Conservation (phyloP, 345 rosid species). For the Murraya paniculata region DNA sequence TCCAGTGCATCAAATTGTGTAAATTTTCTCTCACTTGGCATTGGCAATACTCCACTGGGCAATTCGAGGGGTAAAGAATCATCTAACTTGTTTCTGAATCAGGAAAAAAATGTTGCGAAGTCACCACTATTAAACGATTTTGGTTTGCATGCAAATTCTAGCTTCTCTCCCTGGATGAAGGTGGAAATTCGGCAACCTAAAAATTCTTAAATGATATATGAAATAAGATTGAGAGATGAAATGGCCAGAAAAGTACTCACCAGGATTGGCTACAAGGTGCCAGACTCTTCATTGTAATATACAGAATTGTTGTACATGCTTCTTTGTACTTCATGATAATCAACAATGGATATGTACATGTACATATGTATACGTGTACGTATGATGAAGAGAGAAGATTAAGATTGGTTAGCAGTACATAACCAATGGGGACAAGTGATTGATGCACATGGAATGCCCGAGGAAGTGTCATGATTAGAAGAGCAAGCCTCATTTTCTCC, state of each 20-base stretch:
- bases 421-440: constrained; percentile 46
- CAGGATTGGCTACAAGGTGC: constrained; percentile 41
- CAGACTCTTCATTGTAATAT: constrained; percentile 32
- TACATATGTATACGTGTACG: too few relatives aligned
- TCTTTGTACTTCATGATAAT: constrained; percentile 2
- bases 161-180: background rate
- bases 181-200: constrained; percentile 11
- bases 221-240: background rate
- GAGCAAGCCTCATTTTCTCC: too few relatives aligned
- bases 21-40: constrained; percentile 61
- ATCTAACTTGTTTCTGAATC: constrained; percentile 11
- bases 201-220: background rate
- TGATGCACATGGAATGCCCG: constrained; percentile 58
- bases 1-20: constrained; percentile 30
- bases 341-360: background rate
- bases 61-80: constrained; percentile 21
- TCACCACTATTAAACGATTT: constrained; percentile 5
- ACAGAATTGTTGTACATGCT: background rate
- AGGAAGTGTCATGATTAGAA: constrained; percentile 41
- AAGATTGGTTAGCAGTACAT: constrained; percentile 15
- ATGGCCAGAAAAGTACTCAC: constrained; percentile 19
- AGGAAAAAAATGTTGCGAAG: constrained; percentile 8
- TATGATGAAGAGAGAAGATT: background rate
- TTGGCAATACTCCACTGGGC: constrained; percentile 21
- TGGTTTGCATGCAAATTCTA: constrained; percentile 3